A percentile compares a stretch with the other conserved stretches of the same genome.
These are phyloP conservation scores for Cordyceps tenuipes DNA, from an alignment of 2,329 filamentous ascomycete species.

Conservation along the genomic window DNA sequence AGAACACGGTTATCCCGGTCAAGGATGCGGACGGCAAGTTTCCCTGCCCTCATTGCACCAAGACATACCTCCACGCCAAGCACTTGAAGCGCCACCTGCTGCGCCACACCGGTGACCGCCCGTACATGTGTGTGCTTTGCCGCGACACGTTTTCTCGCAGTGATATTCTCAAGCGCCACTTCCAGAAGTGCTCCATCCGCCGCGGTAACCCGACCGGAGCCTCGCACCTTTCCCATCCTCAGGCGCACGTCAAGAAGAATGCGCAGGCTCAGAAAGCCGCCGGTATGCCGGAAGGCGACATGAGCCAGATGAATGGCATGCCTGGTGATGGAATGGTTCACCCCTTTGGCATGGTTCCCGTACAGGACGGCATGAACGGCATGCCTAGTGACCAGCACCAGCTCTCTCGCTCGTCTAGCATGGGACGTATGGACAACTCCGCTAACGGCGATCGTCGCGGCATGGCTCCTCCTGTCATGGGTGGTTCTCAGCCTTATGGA, in stretches of 20 bases:
- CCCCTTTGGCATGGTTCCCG: slow-evolving; percentile 48
- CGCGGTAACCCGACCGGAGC: slow-evolving; percentile 92
- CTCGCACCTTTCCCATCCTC: slow-evolving; percentile 87
- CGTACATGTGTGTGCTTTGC: slow-evolving; percentile 96
- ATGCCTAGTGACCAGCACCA: slow-evolving; percentile 54
- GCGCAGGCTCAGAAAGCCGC: slow-evolving; percentile 50
- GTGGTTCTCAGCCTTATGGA: slow-evolving; percentile 46
- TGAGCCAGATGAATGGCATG: slow-evolving; percentile 54
- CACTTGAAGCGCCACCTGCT: slow-evolving; percentile 94
- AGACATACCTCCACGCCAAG: slow-evolving; percentile 96
- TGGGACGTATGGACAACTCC: slow-evolving; percentile 49
- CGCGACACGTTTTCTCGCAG: slow-evolving; percentile 96
- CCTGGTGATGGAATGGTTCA: slow-evolving; percentile 49
- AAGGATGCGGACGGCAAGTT: slow-evolving; percentile 98
- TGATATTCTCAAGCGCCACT: slow-evolving; percentile 97
- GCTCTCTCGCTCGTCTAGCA: slow-evolving; percentile 52
- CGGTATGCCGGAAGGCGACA: slow-evolving; percentile 43
- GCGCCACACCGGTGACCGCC: slow-evolving; percentile 92
- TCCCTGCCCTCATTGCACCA: slow-evolving; percentile 94
- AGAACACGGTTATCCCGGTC: slow-evolving; percentile 77
- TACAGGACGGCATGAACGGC: slow-evolving; percentile 50
- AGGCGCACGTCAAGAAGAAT: slow-evolving; percentile 78
- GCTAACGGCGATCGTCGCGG: slow-evolving; percentile 46
- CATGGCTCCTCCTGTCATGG: slow-evolving; percentile 45
- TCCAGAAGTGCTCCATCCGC: slow-evolving; percentile 96